Conservation (phyloP, 768 basidiomycete genomes). For the Dendrothele bispora region DNA sequence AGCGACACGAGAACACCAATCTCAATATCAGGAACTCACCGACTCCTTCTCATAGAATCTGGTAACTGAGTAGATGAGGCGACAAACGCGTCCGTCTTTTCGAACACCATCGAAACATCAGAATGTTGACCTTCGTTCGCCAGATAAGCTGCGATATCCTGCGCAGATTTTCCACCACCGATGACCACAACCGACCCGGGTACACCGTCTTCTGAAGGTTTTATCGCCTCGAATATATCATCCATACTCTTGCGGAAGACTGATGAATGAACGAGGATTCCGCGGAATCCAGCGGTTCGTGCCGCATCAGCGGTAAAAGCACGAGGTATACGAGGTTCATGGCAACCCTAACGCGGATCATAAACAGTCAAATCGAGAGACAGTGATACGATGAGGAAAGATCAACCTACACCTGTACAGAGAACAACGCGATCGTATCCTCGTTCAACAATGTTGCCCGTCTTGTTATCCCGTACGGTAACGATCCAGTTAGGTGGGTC, state of each 20-base stretch:
- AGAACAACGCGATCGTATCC: slow-evolving; percentile 52
- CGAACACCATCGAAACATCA: slow-evolving; percentile 52
- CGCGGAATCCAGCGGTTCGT: slow-evolving; percentile 35
- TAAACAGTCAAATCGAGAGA: slow-evolving; percentile 4
- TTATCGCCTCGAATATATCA: slow-evolving; percentile 35
- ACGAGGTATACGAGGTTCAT: slow-evolving; percentile 46
- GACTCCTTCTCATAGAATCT: slow-evolving; percentile 57
- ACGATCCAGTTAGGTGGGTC: slow-evolving; percentile 43
- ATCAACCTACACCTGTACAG: slow-evolving; percentile 48
- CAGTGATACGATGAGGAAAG: background rate
- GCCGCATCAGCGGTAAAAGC: slow-evolving; percentile 37
- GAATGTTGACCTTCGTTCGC: slow-evolving; percentile 41
- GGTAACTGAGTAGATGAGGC: slow-evolving; percentile 50
- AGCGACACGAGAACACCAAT: no score
- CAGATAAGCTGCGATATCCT: slow-evolving; percentile 54
- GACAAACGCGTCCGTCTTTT: slow-evolving; percentile 50
- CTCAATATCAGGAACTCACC: slow-evolving; percentile 40
- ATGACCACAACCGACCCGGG: slow-evolving; percentile 44
- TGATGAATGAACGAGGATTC: slow-evolving; percentile 53
- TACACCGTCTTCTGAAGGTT: slow-evolving; percentile 18
- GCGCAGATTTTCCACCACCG: slow-evolving; percentile 68
- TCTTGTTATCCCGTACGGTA: slow-evolving; percentile 30
- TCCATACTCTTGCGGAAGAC: slow-evolving; percentile 44
- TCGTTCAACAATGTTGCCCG: slow-evolving; percentile 21
- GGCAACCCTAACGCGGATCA: slow-evolving; percentile 48